Conservation (phyloP, 1,284 basidiomycete species). For the Sporisorium reilianum region DNA sequence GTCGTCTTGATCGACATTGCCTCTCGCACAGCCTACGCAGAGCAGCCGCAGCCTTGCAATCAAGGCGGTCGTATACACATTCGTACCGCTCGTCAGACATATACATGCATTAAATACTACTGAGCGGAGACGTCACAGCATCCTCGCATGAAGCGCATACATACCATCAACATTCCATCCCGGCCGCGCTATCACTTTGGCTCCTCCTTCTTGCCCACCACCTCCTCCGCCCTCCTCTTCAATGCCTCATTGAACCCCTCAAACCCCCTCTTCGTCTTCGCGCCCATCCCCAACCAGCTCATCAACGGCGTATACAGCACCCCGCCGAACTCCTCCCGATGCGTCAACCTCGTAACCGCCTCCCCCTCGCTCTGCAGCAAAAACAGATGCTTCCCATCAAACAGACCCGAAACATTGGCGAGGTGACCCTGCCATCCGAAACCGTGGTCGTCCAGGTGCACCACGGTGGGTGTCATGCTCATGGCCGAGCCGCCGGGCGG, state of each 20-base stretch:
- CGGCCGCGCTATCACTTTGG: no score
- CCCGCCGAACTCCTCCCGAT: conserved; percentile 27
- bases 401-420: conserved; percentile 10
- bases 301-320: conserved; percentile 22
- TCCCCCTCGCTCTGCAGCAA: conserved; percentile 8
- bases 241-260: conserved; percentile 9
- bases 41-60: no score
- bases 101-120: no score
- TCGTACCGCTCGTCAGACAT: no score
- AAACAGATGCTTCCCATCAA: conserved; percentile 28
- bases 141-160: no score
- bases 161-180: no score
- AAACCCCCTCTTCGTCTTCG: conserved; percentile 14
- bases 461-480: conserved; percentile 10
- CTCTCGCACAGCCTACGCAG: no score
- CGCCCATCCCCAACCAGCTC: conserved; percentile 20
- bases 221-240: conserved; percentile 17
- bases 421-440: conserved; percentile 33
- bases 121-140: no score
- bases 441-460: conserved; percentile 6
- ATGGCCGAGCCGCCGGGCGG: conserved; percentile 18
- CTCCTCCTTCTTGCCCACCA: background rate
- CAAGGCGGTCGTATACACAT: no score
- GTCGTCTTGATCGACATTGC: no score
- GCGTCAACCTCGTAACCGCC: conserved; percentile 5